Evolutionary conservation across 2,329 filamentous ascomycete genomes (phyloP).

Genomic region (Aaosphaeria arxii): DNA sequence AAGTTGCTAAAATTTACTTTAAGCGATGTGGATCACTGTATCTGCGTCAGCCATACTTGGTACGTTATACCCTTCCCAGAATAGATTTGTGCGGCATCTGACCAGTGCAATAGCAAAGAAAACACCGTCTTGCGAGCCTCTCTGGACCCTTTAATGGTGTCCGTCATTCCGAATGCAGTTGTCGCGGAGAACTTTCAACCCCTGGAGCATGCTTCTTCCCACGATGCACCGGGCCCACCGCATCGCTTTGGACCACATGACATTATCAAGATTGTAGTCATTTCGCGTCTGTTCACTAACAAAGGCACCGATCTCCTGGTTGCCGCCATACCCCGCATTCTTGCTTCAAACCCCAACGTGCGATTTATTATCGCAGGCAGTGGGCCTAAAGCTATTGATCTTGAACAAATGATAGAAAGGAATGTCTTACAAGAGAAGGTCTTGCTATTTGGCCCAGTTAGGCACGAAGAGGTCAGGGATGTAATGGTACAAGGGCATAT

Average conservation of each 20-base stretch:
- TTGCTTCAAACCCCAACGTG: conserved; percentile 85
- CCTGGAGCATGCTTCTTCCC: conserved; percentile 44
- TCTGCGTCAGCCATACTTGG: conserved; percentile 98
- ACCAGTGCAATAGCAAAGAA: conserved; percentile 67
- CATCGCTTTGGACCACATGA: conserved; percentile 77
- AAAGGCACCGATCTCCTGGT: conserved; percentile 98
- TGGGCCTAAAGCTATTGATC: conserved; percentile 92
- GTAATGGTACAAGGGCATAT: conserved; percentile 98
- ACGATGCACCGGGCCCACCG: conserved; percentile 51
- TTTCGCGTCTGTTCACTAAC: conserved; percentile 97
- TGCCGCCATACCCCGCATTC: conserved; percentile 87
- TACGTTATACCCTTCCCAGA: conserved; percentile 36
- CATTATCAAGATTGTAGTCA: conserved; percentile 92
- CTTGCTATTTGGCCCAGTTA: conserved; percentile 84
- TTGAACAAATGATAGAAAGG: conserved; percentile 97
- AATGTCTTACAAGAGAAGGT: conserved; percentile 93
- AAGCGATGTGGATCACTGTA: conserved; percentile 96
- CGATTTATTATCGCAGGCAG: conserved; percentile 96
- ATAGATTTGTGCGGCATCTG: background rate
- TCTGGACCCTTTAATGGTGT: conserved; percentile 93
- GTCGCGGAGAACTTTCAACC: conserved; percentile 95
- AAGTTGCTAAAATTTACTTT: conserved; percentile 94
- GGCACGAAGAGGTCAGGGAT: conserved; percentile 94
- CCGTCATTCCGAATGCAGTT: conserved; percentile 94
- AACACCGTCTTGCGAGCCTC: conserved; percentile 95